Evolutionary conservation across 2,329 filamentous ascomycete species (phyloP).

Genomic region (Alternaria postmessia): DNA sequence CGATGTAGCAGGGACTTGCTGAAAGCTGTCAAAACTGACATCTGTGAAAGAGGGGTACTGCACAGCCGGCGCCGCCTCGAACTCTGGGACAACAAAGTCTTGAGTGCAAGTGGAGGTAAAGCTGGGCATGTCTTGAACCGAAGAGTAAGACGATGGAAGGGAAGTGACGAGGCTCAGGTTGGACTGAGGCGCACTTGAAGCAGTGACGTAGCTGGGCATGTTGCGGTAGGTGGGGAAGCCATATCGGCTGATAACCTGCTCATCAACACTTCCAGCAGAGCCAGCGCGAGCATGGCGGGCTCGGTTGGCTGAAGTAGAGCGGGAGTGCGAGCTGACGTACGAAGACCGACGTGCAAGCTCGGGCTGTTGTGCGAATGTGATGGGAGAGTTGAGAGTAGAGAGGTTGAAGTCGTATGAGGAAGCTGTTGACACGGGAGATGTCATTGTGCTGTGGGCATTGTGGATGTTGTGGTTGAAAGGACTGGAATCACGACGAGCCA

Average conservation of each 20-base stretch:
- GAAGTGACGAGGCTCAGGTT: conserved; percentile 52
- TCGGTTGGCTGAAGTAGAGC: conserved; percentile 69
- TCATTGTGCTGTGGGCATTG: conserved; percentile 48
- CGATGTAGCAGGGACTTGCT: conserved; percentile 59
- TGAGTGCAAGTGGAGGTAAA: conserved; percentile 41
- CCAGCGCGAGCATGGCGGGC: conserved; percentile 61
- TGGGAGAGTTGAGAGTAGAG: conserved; percentile 70
- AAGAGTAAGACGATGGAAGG: conserved; percentile 47
- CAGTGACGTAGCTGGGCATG: conserved; percentile 66
- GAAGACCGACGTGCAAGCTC: conserved; percentile 47
- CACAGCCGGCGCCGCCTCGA: conserved; percentile 51
- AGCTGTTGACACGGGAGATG: conserved; percentile 55
- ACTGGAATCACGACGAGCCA: conserved; percentile 57
- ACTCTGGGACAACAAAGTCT: conserved; percentile 48
- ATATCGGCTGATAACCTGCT: conserved; percentile 71
- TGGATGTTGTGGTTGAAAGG: conserved; percentile 49
- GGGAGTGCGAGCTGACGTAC: conserved; percentile 49
- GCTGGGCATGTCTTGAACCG: conserved; percentile 44
- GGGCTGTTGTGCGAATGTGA: conserved; percentile 56
- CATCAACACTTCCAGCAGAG: conserved; percentile 74
- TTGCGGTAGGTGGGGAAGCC: conserved; percentile 87
- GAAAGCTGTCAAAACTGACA: conserved; percentile 50
- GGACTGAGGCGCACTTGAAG: conserved; percentile 46
- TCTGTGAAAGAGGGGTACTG: conserved; percentile 55
- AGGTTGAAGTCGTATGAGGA: conserved; percentile 50